These are phyloP conservation scores for Saturnispora besseyi DNA, from an alignment of 805 yeast species.

Conservation along the genomic window DNA sequence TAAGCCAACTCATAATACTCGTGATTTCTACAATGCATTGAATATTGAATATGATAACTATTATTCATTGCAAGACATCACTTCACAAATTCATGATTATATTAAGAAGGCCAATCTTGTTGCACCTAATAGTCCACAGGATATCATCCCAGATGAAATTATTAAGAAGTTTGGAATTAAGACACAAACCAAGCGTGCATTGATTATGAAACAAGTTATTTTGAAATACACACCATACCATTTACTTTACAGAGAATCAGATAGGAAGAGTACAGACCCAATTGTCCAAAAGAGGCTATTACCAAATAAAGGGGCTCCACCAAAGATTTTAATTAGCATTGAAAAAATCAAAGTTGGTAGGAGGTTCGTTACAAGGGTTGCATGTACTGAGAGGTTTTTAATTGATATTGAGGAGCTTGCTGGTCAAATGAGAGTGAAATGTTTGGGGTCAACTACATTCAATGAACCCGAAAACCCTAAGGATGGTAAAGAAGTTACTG, in stretches of 20 bases:
- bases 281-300: constrained; percentile 17
- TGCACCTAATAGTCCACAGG: constrained; percentile 38
- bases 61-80: constrained; percentile 49
- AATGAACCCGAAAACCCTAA: constrained; percentile 45
- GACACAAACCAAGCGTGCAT: constrained; percentile 24
- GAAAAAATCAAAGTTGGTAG: constrained; percentile 77
- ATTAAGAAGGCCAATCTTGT: constrained; percentile 47
- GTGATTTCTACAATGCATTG: constrained; percentile 37
- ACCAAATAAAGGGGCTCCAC: constrained; percentile 57
- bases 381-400: constrained; percentile 58
- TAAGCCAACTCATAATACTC: constrained; percentile 46
- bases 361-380: constrained; percentile 65
- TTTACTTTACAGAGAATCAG: constrained; percentile 8
- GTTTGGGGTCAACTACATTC: constrained; percentile 84
- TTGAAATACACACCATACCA: constrained; percentile 11
- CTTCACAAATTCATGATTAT: constrained; percentile 45
- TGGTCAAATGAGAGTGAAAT: constrained; percentile 59
- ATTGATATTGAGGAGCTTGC: constrained; percentile 60
- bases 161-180: constrained; percentile 32
- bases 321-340: constrained; percentile 51
- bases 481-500: constrained; percentile 60
- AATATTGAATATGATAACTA: constrained; percentile 30
- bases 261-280: constrained; percentile 17
- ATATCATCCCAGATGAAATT: constrained; percentile 45
- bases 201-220: not conserved